Percentiles rank a stretch among this genome's conserved stretches.
Evolutionary conservation across 2,329 filamentous ascomycete species (phyloP).

Genomic region (Graphilbum ipis-grandicollis): DNA sequence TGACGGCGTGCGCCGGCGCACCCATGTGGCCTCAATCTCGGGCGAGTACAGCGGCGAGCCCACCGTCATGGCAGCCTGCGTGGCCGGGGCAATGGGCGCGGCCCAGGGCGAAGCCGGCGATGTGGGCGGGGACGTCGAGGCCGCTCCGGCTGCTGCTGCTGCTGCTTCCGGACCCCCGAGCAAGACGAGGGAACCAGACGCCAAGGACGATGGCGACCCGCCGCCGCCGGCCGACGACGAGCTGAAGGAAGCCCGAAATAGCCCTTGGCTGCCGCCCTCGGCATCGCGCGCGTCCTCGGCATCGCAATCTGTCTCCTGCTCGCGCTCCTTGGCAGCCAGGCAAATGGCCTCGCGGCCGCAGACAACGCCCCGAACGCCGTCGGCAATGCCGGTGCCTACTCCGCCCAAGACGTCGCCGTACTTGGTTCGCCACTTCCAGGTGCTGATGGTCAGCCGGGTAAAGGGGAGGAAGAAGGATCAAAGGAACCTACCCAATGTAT

Average conservation of each 20-base stretch:
- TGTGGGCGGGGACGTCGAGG: background rate
- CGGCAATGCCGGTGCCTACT: slow-evolving; percentile 71
- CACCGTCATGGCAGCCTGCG: slow-evolving; percentile 7
- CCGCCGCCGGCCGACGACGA: slow-evolving; percentile 4
- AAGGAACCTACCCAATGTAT: slow-evolving; percentile 33
- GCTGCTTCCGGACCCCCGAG: too few relatives aligned
- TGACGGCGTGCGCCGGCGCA: slow-evolving; percentile 22
- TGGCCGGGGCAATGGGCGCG: slow-evolving; percentile 7
- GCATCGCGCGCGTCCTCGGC: slow-evolving; percentile 51
- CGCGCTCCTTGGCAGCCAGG: slow-evolving; percentile 57
- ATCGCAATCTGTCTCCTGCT: slow-evolving; percentile 74
- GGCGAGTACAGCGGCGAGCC: slow-evolving; percentile 9
- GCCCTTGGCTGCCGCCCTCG: slow-evolving; percentile 8
- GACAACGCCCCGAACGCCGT: slow-evolving; percentile 73
- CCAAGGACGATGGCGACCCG: slow-evolving; percentile 1
- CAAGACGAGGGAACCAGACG: background rate
- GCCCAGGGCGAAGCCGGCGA: slow-evolving; percentile 5
- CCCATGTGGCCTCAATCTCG: slow-evolving; percentile 8
- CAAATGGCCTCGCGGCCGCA: slow-evolving; percentile 68
- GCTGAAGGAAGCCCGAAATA: slow-evolving; percentile 1
- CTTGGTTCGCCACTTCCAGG: slow-evolving; percentile 79
- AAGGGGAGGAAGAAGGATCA: slow-evolving; percentile 1
- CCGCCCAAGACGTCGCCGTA: slow-evolving; percentile 70
- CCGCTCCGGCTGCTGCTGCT: background rate
- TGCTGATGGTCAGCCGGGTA: slow-evolving; percentile 22